A percentile compares a stretch with the other conserved stretches of the same genome.
Conservation (phyloP, 768 basidiomycete species). For the Royoungia palumana region DNA sequence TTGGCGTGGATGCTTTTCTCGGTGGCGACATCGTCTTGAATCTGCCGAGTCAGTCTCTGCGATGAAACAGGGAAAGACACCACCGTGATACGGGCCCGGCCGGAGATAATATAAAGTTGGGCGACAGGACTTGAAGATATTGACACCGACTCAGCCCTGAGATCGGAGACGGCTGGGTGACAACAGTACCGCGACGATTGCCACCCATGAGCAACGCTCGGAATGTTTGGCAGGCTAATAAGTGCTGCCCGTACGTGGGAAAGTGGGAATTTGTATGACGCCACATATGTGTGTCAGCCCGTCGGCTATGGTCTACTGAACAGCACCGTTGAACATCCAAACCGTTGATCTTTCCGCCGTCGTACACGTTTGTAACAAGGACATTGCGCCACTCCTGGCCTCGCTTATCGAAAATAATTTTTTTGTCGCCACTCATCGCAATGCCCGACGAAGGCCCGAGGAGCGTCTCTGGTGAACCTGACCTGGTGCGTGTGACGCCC, state of each 20-base stretch:
- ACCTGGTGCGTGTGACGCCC: constrained; percentile 35
- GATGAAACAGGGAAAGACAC: no score
- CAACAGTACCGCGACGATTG: no score
- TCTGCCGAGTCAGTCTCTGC: no score
- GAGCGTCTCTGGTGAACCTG: constrained; percentile 61
- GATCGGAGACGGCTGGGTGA: no score
- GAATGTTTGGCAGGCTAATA: no score
- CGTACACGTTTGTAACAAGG: no score
- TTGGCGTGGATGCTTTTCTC: not conserved
- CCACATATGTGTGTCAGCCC: constrained; percentile 17
- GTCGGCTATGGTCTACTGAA: not conserved
- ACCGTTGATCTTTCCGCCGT: not conserved
- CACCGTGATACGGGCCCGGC: no score
- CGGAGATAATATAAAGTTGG: no score
- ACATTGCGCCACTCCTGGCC: not conserved
- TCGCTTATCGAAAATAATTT: constrained; percentile 32
- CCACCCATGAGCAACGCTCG: no score
- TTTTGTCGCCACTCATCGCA: constrained; percentile 1
- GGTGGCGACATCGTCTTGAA: not conserved
- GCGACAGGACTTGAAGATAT: no score
- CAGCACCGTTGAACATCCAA: not conserved
- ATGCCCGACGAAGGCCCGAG: constrained; percentile 56
- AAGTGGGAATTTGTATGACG: constrained; percentile 2
- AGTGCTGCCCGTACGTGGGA: no score
- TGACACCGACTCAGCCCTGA: no score